Conservation (phyloP, 2,329 filamentous ascomycete genomes). For the Torrubiellomyces zombiae region DNA sequence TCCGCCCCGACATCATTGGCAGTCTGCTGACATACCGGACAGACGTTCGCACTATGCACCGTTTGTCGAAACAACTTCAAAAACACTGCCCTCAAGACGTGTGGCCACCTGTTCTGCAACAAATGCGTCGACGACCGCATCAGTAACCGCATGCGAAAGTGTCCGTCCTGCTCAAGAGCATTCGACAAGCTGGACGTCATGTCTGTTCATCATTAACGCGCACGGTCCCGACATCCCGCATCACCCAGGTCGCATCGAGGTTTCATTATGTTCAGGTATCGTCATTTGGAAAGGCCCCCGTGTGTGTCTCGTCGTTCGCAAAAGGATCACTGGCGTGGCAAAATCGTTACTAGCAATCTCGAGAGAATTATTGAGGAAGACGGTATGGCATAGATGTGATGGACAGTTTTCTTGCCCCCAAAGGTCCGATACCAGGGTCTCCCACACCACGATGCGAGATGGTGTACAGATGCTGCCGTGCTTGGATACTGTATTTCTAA, state of each 20-base stretch:
- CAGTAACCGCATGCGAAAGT: constrained; percentile 81
- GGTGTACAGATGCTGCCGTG: constrained; percentile 2
- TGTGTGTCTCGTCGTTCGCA: too few species aligned
- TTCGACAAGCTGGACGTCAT: constrained; percentile 89
- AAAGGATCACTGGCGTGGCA: too few species aligned
- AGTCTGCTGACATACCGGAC: constrained; percentile 8
- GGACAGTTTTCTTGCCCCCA: too few species aligned
- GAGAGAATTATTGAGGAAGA: too few species aligned
- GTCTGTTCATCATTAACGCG: constrained; percentile 39
- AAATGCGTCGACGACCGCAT: constrained; percentile 81
- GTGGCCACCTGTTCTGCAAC: constrained; percentile 88
- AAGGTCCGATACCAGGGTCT: too few species aligned
- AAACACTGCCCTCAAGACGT: constrained; percentile 82
- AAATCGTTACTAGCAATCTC: too few species aligned
- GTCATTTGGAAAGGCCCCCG: too few species aligned
- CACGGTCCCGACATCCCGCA: too few species aligned
- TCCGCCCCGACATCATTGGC: too few species aligned
- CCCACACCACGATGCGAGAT: too few species aligned
- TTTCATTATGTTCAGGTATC: neutral
- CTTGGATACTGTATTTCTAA: constrained; percentile 13
- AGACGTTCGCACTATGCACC: constrained; percentile 50
- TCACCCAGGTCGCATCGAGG: too few species aligned
- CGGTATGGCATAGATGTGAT: too few species aligned
- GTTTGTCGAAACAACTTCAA: constrained; percentile 91
- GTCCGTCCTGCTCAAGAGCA: constrained; percentile 79